Conservation (phyloP, 78 protist genomes). For the Dictyostelium firmibasis region DNA sequence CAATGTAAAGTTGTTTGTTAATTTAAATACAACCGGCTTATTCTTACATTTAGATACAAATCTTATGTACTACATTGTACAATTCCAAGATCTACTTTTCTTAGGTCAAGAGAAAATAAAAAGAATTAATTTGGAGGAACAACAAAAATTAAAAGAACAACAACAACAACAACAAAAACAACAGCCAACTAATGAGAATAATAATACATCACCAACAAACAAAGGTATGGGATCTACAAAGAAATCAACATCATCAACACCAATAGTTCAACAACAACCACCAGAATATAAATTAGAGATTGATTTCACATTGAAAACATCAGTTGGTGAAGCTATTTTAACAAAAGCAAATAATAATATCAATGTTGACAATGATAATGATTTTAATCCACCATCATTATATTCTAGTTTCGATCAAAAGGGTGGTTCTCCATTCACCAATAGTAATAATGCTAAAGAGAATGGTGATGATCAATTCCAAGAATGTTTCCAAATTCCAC, state of each 20-base stretch:
- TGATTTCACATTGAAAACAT: conserved; percentile 53
- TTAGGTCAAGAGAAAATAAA: conserved; percentile 71
- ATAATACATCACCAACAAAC: not conserved
- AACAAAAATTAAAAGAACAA: conserved; percentile 2
- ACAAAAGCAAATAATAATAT: not conserved
- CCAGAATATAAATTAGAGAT: conserved; percentile 61
- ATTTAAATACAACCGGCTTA: conserved; percentile 65
- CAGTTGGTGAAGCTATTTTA: conserved; percentile 44
- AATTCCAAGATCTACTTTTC: conserved; percentile 53
- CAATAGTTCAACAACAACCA: not conserved
- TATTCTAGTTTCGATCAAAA: conserved; percentile 21
- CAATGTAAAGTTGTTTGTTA: conserved; percentile 18
- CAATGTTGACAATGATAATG: not conserved
- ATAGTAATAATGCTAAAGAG: not conserved
- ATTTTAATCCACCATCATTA: conserved; percentile 11
- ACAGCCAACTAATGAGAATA: not conserved
- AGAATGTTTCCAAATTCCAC: conserved; percentile 76
- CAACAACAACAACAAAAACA: not conserved
- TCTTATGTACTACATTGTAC: conserved; percentile 28
- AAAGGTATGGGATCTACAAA: not conserved
- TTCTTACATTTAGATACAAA: conserved; percentile 71
- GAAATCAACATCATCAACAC: not conserved
- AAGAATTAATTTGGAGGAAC: conserved; percentile 20
- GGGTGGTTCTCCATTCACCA: not conserved
- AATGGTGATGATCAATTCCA: conserved; percentile 40